Conservation (phyloP, 176 grass and related monocot species). For the Echinochloa phyllopogon region DNA sequence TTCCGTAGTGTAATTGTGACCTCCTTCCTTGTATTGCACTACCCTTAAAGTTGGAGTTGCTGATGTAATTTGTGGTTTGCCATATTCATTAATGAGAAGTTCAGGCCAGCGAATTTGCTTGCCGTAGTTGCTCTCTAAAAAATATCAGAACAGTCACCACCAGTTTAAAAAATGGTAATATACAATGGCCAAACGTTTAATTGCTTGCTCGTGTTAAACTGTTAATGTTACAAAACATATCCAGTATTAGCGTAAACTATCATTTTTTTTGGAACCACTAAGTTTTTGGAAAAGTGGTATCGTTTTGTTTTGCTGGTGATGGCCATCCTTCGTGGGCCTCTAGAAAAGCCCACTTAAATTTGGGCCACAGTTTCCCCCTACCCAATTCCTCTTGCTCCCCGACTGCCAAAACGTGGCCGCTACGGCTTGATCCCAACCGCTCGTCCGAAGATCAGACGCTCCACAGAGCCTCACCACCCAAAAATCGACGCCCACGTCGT, state of each 20-base stretch:
- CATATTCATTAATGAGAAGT: too few relatives aligned
- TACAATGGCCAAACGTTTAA: not conserved
- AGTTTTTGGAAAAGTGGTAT: too few relatives aligned
- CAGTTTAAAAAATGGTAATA: not conserved
- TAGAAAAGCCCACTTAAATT: not conserved
- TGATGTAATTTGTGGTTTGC: too few relatives aligned
- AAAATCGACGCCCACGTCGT: conserved; percentile 20
- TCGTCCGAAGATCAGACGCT: not conserved
- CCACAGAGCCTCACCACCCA: not conserved
- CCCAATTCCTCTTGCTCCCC: not conserved
- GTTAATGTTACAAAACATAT: not conserved
- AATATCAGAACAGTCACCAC: too few relatives aligned
- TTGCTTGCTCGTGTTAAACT: not conserved
- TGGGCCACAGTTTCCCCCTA: not conserved
- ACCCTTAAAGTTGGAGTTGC: too few relatives aligned
- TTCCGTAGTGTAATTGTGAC: too few relatives aligned
- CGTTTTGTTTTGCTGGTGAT: not conserved
- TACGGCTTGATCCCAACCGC: not conserved
- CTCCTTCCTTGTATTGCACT: too few relatives aligned
- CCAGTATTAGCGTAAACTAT: not conserved
- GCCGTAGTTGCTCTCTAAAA: too few relatives aligned
- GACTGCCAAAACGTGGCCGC: not conserved
- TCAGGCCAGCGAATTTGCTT: too few relatives aligned
- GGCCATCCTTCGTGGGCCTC: not conserved
- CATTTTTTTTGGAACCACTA: too few relatives aligned